Base-by-base conservation (phyloP, 306 rosid genomes). In the Fragaria vesca region DNA sequence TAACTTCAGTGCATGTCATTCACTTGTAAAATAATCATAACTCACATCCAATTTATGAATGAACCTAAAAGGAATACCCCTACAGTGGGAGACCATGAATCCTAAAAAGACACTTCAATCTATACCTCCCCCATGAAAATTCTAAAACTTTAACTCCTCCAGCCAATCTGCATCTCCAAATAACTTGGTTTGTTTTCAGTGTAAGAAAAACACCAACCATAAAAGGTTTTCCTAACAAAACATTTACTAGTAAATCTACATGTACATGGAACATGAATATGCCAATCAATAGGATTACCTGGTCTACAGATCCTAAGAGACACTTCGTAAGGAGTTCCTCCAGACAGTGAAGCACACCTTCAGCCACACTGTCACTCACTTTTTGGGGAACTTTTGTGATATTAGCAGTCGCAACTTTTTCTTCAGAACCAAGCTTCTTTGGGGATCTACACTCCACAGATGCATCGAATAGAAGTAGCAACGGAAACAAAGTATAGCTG, bases 251-350 rank as follows among this genome's bases (percentile, higher is more conserved):
- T 17, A 66, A 65, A 47, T 12, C 13, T 45, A 70, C 74, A 46
- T 4, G 38, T 46, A 46, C 46, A 24, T 46, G 21, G 36, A 42
- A 74, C 54, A 74, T 26, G 54, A 47, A 57, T 47, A 63, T 46
- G 48, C 46, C 10, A 55, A 40, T 71, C 57, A 72, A 83, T 70
- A 57, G 73, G 76, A 79, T 69, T 60, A 95, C 98, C 98, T 92
- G 98, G 72, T 92, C 93, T 80, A 88, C 90, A 57, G 98, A 92
- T 81, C 81, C 89, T 79, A 95, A 79, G 77, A 50, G 72, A 78
- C 98, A 95, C 90, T 95, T 95, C 69, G 69, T 86, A 71, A 95
- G 85, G 75, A 95, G 92, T 73, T 91, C 97, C 82, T 88, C 90
- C 80, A 95, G 88, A 87, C 98, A 95, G 55, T 75, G 84, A 75